Conservation (phyloP, 108 stramenopile genomes). For the Skeletonema costatum region DNA sequence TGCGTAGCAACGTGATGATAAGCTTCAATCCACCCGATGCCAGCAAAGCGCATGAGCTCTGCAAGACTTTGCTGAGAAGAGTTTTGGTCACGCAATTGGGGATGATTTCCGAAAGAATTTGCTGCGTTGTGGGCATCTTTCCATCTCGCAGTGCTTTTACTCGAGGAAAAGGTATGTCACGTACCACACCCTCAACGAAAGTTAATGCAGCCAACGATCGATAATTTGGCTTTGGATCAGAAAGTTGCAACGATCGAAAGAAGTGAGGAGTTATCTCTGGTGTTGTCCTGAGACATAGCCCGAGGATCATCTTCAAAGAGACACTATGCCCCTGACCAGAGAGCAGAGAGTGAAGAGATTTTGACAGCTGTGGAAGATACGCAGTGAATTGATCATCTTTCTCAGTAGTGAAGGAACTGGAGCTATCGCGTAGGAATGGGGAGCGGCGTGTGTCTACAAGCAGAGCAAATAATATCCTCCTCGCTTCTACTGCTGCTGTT, state of each 20-base stretch:
- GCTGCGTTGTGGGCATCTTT: neutral
- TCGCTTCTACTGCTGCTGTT: conserved; percentile 51
- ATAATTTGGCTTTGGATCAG: conserved; percentile 63
- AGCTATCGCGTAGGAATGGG: conserved; percentile 52
- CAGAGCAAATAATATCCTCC: conserved; percentile 63
- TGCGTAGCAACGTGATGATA: conserved; percentile 48
- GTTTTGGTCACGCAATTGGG: conserved; percentile 56
- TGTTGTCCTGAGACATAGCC: conserved; percentile 42
- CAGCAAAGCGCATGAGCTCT: conserved; percentile 54
- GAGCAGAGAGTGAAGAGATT: conserved; percentile 44
- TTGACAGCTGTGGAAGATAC: conserved; percentile 33
- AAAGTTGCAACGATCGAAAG: conserved; percentile 53
- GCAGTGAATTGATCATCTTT: conserved; percentile 17
- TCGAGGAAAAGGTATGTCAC: conserved; percentile 50
- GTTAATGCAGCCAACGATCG: conserved; percentile 50
- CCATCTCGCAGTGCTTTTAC: neutral
- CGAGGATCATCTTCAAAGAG: conserved; percentile 47
- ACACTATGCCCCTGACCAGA: conserved; percentile 28
- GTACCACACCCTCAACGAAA: conserved; percentile 54
- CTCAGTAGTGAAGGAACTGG: neutral
- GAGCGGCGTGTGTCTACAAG: conserved; percentile 55
- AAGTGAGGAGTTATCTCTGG: conserved; percentile 57
- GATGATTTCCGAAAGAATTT: conserved; percentile 35
- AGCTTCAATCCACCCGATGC: conserved; percentile 59
- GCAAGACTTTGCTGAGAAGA: conserved; percentile 58